A percentile compares a stretch with the other conserved stretches of the same genome.
These are phyloP conservation scores for Bremia lactucae DNA, from an alignment of 352 stramenopile genomes.

Conservation along the genomic window DNA sequence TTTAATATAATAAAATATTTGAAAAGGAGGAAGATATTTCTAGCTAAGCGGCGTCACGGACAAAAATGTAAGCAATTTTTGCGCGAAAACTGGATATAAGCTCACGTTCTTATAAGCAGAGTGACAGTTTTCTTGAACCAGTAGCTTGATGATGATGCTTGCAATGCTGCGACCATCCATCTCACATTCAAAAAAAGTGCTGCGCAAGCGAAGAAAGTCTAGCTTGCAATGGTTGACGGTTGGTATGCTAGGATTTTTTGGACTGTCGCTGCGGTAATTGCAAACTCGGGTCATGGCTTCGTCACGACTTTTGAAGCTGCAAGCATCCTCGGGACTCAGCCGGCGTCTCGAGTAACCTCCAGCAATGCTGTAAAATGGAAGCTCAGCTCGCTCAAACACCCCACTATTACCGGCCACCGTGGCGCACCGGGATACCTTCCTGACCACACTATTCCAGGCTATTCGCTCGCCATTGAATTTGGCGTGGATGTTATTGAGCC, in stretches of 20 bases:
- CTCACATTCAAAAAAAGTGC: no score
- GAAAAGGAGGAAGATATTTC: no score
- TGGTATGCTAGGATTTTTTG: slow-evolving; percentile 22
- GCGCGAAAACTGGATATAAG: no score
- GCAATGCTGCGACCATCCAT: no score
- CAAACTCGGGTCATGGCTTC: slow-evolving; percentile 15
- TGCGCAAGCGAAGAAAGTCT: no score
- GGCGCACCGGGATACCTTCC: slow-evolving; percentile 84
- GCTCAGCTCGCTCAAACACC: slow-evolving; percentile 29
- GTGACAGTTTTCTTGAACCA: no score
- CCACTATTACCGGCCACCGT: slow-evolving; percentile 71
- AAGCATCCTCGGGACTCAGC: slow-evolving; percentile 1
- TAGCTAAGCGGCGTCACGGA: no score
- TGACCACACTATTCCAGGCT: slow-evolving; percentile 84
- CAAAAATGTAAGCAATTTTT: no score
- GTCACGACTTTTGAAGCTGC: slow-evolving; percentile 13
- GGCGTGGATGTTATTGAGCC: slow-evolving; percentile 89
- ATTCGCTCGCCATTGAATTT: slow-evolving; percentile 83
- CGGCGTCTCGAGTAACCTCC: slow-evolving; percentile 8
- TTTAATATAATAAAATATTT: no score
- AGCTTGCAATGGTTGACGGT: slow-evolving; percentile 39
- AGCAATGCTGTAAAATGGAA: slow-evolving; percentile 8
- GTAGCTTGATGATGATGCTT: no score
- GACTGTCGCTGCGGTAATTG: slow-evolving; percentile 15
- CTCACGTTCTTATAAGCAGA: no score